phyloP scores from a whole-genome alignment of 495 filamentous ascomycete genomes.

The Penicillium cosmopolitanum region DNA sequence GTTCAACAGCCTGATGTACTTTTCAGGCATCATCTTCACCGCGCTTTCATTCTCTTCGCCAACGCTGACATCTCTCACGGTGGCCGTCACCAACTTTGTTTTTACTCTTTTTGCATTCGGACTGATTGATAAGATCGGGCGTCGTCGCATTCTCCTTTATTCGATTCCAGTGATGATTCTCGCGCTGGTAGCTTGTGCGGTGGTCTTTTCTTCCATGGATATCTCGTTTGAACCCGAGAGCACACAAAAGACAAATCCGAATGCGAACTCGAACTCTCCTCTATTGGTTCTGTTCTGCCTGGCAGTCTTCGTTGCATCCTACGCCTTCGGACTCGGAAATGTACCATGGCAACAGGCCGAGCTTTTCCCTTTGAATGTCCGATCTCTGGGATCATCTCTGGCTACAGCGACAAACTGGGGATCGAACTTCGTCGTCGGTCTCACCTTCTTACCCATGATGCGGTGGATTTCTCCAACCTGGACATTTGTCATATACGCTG shows the following conservation, averaged over 20 bases:
- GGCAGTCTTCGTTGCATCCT: slow-evolving; percentile 81
- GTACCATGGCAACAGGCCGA: slow-evolving; percentile 95
- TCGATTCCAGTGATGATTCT: slow-evolving; percentile 84
- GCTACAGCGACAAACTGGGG: slow-evolving; percentile 90
- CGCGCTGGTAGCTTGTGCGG: slow-evolving; percentile 67
- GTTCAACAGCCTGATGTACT: slow-evolving; percentile 96
- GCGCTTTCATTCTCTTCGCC: slow-evolving; percentile 78
- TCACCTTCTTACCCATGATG: slow-evolving; percentile 89
- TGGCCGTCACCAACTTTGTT: slow-evolving; percentile 82
- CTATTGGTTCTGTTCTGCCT: slow-evolving; percentile 69
- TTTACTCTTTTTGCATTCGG: slow-evolving; percentile 78
- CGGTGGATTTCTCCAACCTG: slow-evolving; percentile 71
- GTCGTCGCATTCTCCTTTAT: slow-evolving; percentile 77
- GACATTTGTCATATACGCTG: slow-evolving; percentile 78
- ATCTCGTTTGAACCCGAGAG: slow-evolving; percentile 16
- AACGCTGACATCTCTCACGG: slow-evolving; percentile 77
- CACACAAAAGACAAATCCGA: background rate
- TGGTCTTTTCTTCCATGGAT: slow-evolving; percentile 66
- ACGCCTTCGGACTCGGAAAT: slow-evolving; percentile 86
- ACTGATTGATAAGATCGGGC: slow-evolving; percentile 79
- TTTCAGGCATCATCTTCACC: slow-evolving; percentile 87
- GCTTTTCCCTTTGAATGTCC: slow-evolving; percentile 82
- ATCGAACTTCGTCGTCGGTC: slow-evolving; percentile 83
- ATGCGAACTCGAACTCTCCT: slow-evolving; percentile 19
- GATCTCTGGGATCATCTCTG: slow-evolving; percentile 78